Evolutionary conservation across 148 eudicot species (phyloP), one percentile per base, ranked within the genome.

Genomic region (Rhododendron henanense): DNA sequence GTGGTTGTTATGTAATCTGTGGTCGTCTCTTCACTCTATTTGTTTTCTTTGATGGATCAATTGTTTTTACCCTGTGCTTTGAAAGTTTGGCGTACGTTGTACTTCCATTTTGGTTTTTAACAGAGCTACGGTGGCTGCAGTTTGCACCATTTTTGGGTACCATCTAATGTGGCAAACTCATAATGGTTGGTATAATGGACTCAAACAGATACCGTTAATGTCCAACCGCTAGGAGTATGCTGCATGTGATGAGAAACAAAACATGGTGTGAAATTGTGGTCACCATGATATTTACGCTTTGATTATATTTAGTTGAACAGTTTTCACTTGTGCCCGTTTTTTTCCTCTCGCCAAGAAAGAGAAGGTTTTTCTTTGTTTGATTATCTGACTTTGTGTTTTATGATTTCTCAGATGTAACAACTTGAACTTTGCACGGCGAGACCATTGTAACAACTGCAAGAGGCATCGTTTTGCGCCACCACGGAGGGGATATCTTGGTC

Each of bases 341-440:
- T 80, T 21, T 35, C 6, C 25, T 35, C 4, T 75, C 47, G 39
- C 35, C 15, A 5, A 71, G 2, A 28, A 11, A 33, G 41, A 13
- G 16, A 71, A 31, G 8, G 41, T 9, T 28, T 51, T n/a, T 79
- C 31, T 73, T 69, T 75, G 25, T 41, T 37, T 65, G 8, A 35
- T 41, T 11, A 33, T 44, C 37, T 74, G 16, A 81, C 81, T 65
- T 41, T 55, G 83, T 39, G 35, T 33, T 59, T 63, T 48, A 28
- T 25, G 3, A 33, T 88, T 73, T 88, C 73, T 83, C 94, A 95
- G 99, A 84, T 96, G 99, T 83, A 92, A 90, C 81, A 95, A 96
- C 87, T 87, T 96, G 86, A 96, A 96, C 90, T 96, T 96, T 86
- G 99, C 99, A 3, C 90, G 99, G 88, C 92, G 99, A 28, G 98